Evolutionary conservation across 106 monocot genomes (phyloP).

Genomic region (Ottelia alismoides): DNA sequence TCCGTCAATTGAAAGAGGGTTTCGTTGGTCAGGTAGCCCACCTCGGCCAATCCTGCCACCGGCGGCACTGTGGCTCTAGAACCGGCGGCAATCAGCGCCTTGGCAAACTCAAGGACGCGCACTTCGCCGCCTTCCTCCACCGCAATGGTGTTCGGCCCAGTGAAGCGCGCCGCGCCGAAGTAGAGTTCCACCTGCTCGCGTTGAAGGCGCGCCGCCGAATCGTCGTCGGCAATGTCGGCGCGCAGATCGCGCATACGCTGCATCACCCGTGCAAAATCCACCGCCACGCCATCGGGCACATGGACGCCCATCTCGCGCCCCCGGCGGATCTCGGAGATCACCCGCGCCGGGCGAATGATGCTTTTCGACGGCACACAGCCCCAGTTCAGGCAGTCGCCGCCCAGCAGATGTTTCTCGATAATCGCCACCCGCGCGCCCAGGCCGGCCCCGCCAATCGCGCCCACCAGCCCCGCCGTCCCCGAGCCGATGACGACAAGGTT

Average conservation of each 20-base stretch:
- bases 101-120: neutral
- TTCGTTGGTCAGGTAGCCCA: no score
- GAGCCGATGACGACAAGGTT: neutral
- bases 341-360: neutral
- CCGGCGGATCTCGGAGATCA: neutral
- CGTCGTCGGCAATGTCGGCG: neutral
- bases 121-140: no score
- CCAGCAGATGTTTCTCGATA: neutral
- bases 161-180: neutral
- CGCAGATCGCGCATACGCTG: neutral
- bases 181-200: neutral
- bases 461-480: neutral
- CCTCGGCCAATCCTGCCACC: no score
- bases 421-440: neutral
- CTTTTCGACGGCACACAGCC: neutral
- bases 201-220: neutral
- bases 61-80: neutral
- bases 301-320: neutral
- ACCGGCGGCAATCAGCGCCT: neutral
- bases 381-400: neutral
- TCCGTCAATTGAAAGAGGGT: no score
- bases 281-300: neutral
- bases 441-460: no score
- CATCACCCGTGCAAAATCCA: neutral
- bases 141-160: neutral